Conservation (phyloP, 1,284 basidiomycete species). For the Pseudomicrostroma phylloplanum region DNA sequence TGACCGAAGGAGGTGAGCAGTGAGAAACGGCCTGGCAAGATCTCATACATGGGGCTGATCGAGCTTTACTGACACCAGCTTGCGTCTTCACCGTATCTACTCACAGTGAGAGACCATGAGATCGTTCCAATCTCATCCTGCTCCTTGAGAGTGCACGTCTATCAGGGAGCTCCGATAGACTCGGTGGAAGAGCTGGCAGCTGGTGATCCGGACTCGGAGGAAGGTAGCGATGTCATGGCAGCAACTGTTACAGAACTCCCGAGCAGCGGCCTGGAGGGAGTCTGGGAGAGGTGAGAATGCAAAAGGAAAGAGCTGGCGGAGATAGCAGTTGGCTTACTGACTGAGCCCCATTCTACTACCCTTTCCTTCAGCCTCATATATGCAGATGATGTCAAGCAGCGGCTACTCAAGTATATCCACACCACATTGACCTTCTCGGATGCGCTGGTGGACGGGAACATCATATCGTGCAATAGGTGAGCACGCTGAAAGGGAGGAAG, state of each 20-base stretch:
- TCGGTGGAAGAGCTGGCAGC: conserved; percentile 72
- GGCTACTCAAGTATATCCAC: conserved; percentile 85
- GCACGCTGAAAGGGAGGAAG: conserved; percentile 11
- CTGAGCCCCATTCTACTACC: background rate
- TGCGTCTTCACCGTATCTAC: background rate
- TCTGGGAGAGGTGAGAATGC: conserved; percentile 62
- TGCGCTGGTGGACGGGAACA: conserved; percentile 78
- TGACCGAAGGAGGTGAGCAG: background rate
- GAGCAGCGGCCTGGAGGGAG: conserved; percentile 71
- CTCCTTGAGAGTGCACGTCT: conserved; percentile 65
- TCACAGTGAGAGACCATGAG: background rate
- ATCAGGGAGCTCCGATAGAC: conserved; percentile 67
- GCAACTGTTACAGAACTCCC: conserved; percentile 81
- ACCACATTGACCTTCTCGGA: conserved; percentile 86
- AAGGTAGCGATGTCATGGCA: conserved; percentile 62
- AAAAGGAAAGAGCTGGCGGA: background rate
- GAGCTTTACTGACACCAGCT: background rate
- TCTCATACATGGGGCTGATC: too few relatives aligned
- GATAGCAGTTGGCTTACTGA: background rate
- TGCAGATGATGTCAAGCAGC: conserved; percentile 77
- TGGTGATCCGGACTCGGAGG: conserved; percentile 58
- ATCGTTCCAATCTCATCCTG: conserved; percentile 16
- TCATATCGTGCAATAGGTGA: conserved; percentile 85
- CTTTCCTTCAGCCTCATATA: conserved; percentile 67
- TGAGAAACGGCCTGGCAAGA: background rate